Evolutionary conservation across 148 eudicot genomes (phyloP), one percentile per base, ranked within the genome.

Genomic region (Pouteria glomerata): DNA sequence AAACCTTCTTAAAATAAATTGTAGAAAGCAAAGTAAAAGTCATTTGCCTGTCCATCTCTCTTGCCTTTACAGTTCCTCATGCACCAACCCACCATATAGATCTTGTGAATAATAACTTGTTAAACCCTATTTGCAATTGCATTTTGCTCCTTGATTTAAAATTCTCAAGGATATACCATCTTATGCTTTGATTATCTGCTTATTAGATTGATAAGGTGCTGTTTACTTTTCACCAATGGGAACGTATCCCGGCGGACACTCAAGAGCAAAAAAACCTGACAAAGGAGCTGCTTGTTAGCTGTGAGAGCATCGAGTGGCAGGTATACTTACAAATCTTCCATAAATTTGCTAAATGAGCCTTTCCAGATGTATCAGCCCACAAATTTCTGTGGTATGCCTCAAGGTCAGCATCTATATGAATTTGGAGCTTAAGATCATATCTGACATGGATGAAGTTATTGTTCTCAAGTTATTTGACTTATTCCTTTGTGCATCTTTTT

Each of bases 301-400:
- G 89, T 82, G 98, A 86, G 69, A 93, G 98, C 85, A 83, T 93
- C 73, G 89, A 83, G 77, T 89, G 96, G 97, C 98, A 93, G 96
- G 98, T 93, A 85, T 73, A 73, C 63, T 52, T 75, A 29, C 23
- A 64, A 55, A 30, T 34, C 34, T 52, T 34, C 29, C 4, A 29
- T 12, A 24, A 31, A 11, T 33, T 31, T 42, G 29, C 19, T 37
- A 61, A 16, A 31, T 67, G 67, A 48, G 30, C 45, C 45, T 55
- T 55, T 33, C 37, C 55, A 11, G 18, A 42, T 30, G 26, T 16
- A 1, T 39, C 31, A 3, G n/a, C 37, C 53, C 51, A 3, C 26
- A 26, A 31, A 14, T 33, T 26, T 71, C 30, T 41, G 31, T 57
- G 35, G 19, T 33, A 23, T 63, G 48, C 29, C 39, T 33, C 11